A percentile compares a stretch with the other conserved stretches of the same genome.
These are phyloP conservation scores for Ceratocystis cacaofunesta DNA, from an alignment of 2,329 filamentous ascomycete species.

Conservation along the genomic window DNA sequence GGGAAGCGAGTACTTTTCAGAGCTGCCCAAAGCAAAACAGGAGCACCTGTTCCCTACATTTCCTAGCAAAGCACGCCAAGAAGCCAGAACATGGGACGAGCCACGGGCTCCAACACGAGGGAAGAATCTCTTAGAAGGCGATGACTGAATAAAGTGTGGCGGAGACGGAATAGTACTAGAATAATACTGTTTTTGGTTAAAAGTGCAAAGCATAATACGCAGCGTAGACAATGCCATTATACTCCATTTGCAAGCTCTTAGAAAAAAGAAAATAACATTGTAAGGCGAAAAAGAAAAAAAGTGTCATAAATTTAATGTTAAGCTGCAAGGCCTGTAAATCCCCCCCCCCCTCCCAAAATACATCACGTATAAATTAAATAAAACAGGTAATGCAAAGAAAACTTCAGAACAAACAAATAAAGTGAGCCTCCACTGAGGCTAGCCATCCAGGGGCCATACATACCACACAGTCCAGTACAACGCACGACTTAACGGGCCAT, in stretches of 20 bases:
- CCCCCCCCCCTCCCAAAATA: neutral
- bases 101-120: constrained; percentile 75
- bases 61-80: constrained; percentile 84
- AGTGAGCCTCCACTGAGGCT: neutral
- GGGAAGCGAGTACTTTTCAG: constrained; percentile 67
- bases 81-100: constrained; percentile 51
- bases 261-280: neutral
- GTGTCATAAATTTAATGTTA: constrained; percentile 1
- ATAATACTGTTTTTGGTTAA: too few relatives aligned
- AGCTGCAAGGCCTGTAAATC: neutral
- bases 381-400: constrained; percentile 1
- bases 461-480: too few relatives aligned
- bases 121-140: constrained; percentile 25
- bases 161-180: neutral
- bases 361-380: neutral
- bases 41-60: constrained; percentile 94
- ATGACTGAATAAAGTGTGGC: neutral
- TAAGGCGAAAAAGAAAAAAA: neutral
- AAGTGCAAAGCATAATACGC: neutral
- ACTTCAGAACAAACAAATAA: neutral
- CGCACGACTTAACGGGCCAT: too few relatives aligned
- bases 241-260: neutral
- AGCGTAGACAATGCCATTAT: neutral
- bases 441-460: too few relatives aligned
- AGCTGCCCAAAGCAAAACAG: constrained; percentile 80